Evolutionary conservation across 129 eudicot species (phyloP).

Genomic region (Chrysanthemum seticuspe): DNA sequence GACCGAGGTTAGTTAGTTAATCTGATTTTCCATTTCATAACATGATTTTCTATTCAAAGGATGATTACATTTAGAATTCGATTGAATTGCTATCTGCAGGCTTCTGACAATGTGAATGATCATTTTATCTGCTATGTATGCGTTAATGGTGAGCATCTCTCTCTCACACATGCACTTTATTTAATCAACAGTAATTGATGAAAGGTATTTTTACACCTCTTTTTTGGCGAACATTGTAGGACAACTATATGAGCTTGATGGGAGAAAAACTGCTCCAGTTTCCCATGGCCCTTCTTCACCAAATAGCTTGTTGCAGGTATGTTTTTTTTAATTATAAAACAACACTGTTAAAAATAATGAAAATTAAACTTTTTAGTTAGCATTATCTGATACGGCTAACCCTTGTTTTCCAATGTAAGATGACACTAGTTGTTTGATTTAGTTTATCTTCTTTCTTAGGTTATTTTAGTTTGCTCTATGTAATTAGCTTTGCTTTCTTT

Average conservation of each 20-base stretch:
- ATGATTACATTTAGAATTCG: conserved; percentile 5
- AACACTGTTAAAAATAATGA: too few relatives aligned
- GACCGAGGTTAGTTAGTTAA: conserved; percentile 55
- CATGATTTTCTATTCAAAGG: not conserved
- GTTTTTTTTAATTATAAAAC: not conserved
- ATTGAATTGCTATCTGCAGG: conserved; percentile 50
- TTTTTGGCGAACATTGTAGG: conserved; percentile 3
- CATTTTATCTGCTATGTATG: conserved; percentile 89
- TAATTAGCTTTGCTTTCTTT: too few relatives aligned
- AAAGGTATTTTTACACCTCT: too few relatives aligned
- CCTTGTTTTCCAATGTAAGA: too few relatives aligned
- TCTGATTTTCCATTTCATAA: not conserved
- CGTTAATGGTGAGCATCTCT: conserved; percentile 51
- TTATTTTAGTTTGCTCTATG: too few relatives aligned
- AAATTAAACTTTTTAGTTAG: too few relatives aligned
- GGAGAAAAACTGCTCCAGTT: conserved; percentile 72
- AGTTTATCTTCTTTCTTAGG: too few relatives aligned
- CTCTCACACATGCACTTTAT: not conserved
- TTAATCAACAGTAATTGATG: too few relatives aligned
- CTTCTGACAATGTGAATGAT: conserved; percentile 64
- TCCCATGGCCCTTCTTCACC: conserved; percentile 83
- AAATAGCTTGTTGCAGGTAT: conserved; percentile 59
- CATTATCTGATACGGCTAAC: too few relatives aligned
- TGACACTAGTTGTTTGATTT: too few relatives aligned
- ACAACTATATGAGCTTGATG: conserved; percentile 87